Base-by-base conservation (phyloP, 2,329 filamentous ascomycete species). In the Fusarium sp. region DNA sequence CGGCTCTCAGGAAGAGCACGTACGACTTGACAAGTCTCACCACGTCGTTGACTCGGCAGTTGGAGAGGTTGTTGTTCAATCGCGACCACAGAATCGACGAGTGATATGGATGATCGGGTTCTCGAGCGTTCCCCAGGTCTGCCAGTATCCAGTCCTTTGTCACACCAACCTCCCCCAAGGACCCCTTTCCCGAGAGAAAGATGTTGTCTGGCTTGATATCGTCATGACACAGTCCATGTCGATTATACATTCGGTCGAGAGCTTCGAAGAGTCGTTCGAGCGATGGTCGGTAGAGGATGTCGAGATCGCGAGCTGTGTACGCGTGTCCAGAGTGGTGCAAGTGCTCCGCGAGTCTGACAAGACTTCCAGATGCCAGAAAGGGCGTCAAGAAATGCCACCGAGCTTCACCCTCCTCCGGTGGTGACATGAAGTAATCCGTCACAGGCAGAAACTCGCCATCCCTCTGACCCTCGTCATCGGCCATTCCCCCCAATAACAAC, bases 121-220 rank as follows among this genome's bases (percentile, higher is more conserved):
- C 73, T 22, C 81, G 75, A 11, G 77, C 79, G 65, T 82, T 82
- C 7, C 80, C 80, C 22, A 82, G 70, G 58, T 82, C 81, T 6
- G 70, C 80, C 10, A 82, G 68, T 14, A 81, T 68, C 81, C 81
- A 82, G 14, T 73, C 72, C 11, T 74, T 76, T 38, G 68, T 73
- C 22, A 14, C 36, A 3, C 29, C 52, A 25, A 33, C n/a, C 9
- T 25, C 45, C 10, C 10, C 22, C 29, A 59, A 38, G 5, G 58
- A 18, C 27, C 47, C 35, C 57, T 33, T 33, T 4, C 68, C 70
- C 1, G 69, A 69, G 14, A 81, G 68, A 58, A 82, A 80, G 57
- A 82, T 78, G 40, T 82, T 82, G 61, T 79, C 79, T 9, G 76
- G 68, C 66, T 82, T 82, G 59, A 82, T 68, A 50, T 82, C 81